A percentile compares a stretch with the other conserved stretches of the same genome.
Conservation (phyloP, 805 yeast species). For the Nakazawaea holstii region DNA sequence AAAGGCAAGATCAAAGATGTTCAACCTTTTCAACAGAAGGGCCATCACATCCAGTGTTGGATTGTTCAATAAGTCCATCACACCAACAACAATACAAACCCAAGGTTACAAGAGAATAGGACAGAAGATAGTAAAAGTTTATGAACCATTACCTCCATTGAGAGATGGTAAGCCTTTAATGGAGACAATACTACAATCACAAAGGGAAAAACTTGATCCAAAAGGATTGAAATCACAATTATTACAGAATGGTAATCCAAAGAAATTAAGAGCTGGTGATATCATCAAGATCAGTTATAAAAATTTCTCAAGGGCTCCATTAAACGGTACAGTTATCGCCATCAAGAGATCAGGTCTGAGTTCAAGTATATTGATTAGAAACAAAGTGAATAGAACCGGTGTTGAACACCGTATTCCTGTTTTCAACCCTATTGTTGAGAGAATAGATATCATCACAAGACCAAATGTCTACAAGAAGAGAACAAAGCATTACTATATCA, state of each 20-base stretch:
- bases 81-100: neutral
- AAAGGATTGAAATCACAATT: conserved; percentile 59
- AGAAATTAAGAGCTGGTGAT: conserved; percentile 73
- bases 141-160: conserved; percentile 43
- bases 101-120: conserved; percentile 8
- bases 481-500: conserved; percentile 86
- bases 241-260: conserved; percentile 39
- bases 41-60: neutral
- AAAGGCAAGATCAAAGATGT: neutral
- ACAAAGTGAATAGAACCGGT: conserved; percentile 76
- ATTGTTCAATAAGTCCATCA: neutral
- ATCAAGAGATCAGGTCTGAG: conserved; percentile 69
- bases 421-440: conserved; percentile 71
- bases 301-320: conserved; percentile 51
- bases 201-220: conserved; percentile 61
- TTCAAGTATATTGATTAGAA: conserved; percentile 75
- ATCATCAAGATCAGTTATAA: conserved; percentile 68
- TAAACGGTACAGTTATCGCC: conserved; percentile 76
- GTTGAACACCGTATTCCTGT: conserved; percentile 80
- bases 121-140: conserved; percentile 25
- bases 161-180: conserved; percentile 42
- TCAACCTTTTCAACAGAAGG: conserved; percentile 1
- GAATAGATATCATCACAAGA: conserved; percentile 72
- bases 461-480: conserved; percentile 70
- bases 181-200: conserved; percentile 42